A percentile compares a stretch with the other conserved stretches of the same genome.
phyloP scores from a whole-genome alignment of 2,329 filamentous ascomycete genomes.

The Trichoderma pleuroti region DNA sequence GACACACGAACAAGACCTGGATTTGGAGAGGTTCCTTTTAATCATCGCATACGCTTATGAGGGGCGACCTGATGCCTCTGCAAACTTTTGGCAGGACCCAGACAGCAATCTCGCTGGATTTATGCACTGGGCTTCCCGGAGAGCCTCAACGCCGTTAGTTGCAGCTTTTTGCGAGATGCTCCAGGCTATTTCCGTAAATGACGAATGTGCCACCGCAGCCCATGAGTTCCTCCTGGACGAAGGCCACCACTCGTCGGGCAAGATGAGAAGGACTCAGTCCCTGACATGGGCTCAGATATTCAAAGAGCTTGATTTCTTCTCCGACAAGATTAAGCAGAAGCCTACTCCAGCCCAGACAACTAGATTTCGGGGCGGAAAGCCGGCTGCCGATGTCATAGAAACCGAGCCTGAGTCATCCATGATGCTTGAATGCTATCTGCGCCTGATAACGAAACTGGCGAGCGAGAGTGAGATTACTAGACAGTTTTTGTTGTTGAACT shows the following conservation, averaged over 20 bases:
- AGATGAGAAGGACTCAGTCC: conserved; percentile 76
- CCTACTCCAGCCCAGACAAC: conserved; percentile 44
- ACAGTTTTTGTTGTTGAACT: conserved; percentile 65
- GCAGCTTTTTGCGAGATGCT: conserved; percentile 97
- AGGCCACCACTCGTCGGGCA: conserved; percentile 66
- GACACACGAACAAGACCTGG: conserved; percentile 62
- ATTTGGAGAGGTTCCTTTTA: conserved; percentile 86
- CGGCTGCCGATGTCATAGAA: conserved; percentile 66
- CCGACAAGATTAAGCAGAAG: conserved; percentile 72
- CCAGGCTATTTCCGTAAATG: conserved; percentile 78
- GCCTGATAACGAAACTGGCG: conserved; percentile 79
- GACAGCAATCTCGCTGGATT: conserved; percentile 94
- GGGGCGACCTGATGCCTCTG: conserved; percentile 75
- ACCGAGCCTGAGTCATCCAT: conserved; percentile 88
- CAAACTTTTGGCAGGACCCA: conserved; percentile 86
- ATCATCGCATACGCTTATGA: conserved; percentile 92
- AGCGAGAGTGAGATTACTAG: conserved; percentile 70
- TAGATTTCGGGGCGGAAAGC: conserved; percentile 56
- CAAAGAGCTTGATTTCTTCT: conserved; percentile 82
- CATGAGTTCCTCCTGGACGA: conserved; percentile 91
- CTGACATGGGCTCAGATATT: conserved; percentile 94
- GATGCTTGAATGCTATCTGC: conserved; percentile 92
- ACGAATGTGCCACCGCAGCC: conserved; percentile 76
- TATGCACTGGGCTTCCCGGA: conserved; percentile 91
- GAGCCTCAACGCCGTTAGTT: conserved; percentile 92